phyloP scores from a whole-genome alignment of 345 rosid species.

The Geranium rotundifolium region DNA sequence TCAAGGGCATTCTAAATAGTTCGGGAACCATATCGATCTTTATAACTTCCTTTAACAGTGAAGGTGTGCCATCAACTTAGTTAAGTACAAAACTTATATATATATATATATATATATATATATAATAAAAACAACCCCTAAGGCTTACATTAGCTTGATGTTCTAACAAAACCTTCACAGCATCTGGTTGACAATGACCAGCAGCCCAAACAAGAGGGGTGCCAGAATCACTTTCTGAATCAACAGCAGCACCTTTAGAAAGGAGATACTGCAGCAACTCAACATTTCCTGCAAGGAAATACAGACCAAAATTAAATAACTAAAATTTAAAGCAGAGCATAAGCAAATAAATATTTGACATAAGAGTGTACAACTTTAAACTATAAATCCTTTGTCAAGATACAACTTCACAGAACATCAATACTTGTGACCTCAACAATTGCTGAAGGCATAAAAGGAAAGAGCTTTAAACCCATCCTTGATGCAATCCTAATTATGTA shows the following conservation, averaged over 20 bases:
- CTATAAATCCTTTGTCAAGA: no score
- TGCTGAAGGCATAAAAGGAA: no score
- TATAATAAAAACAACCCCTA: neutral
- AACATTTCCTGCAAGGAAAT: conserved; percentile 43
- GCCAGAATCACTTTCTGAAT: conserved; percentile 81
- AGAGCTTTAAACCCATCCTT: no score
- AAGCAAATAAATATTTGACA: neutral
- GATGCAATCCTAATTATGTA: no score
- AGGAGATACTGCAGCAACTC: conserved; percentile 56
- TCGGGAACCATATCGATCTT: no score
- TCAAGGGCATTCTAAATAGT: no score
- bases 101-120: no score
- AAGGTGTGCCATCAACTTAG: no score
- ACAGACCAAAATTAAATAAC: neutral
- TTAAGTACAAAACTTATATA: neutral
- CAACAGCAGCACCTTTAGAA: conserved; percentile 54
- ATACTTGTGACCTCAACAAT: no score
- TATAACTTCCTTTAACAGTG: no score
- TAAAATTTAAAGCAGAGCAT: neutral
- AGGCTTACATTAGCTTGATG: conserved; percentile 62
- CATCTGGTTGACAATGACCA: conserved; percentile 70
- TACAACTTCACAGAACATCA: no score
- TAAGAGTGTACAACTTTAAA: no score
- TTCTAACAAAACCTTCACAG: conserved; percentile 61
- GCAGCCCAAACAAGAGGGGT: conserved; percentile 91